Evolutionary conservation across 83 land plant species (phyloP), one percentile per base, ranked within the genome.

Genomic region (Picea engelmannii): DNA sequence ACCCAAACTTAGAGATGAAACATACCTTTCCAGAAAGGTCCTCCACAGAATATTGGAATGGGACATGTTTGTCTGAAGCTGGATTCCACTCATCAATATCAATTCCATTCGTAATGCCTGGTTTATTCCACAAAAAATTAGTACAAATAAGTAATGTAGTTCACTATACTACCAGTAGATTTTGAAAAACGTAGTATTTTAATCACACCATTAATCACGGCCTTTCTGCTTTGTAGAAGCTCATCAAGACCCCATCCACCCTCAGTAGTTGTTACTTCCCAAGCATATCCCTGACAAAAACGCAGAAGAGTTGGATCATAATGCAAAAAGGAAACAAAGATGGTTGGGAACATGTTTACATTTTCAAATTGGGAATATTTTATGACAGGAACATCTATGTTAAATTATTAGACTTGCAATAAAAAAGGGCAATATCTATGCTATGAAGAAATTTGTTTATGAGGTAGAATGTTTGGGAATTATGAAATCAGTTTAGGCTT

Each of bases 91-190:
- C 98, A 71, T 87, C 88, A 69, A 87, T 76, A 82, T 95, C 95
- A 67, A 97, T 90, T 10, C 99, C 99, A 90, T 97, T 97, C 52
- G 92, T 90, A 74, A 96, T 93, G 42, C 97, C 97, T 95, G 85
- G 18, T 58, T 62, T 23, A 61, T 35, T 58, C 82, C 20, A 78
- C 42, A 23, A 62, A 40, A 64, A 10, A 79, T 2, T 62, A 78
- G 5, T 65, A 23, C 59, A 60, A 23, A 67, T 15, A 47, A 83
- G 42, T 2, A 78, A 66, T 81, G n/a, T 20, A 55, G 5, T 42
- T 68, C 38, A 81, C 24, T 79, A 17, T 47, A 42, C 21, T 76
- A 27, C 58, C 65, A 80, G n/a, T 27, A 35, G 78, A 64, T n/a
- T 66, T 23, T 10, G 11, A n/a, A 49, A 49, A 15, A 77, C 27